Base-by-base conservation (phyloP, 768 basidiomycete species). In the Pluteus cervinus region DNA sequence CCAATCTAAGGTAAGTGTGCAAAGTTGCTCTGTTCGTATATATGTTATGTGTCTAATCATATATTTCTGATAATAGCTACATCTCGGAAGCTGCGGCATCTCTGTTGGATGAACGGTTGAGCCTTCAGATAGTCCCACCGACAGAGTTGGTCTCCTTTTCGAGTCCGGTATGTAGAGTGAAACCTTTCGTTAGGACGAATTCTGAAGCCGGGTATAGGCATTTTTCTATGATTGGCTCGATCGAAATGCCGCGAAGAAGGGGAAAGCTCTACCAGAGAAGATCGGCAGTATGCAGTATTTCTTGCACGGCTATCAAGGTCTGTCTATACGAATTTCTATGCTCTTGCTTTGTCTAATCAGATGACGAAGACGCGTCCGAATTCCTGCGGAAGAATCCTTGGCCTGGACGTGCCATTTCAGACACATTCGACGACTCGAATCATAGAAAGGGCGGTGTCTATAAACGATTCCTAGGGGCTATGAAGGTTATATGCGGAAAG, bases 221-320 rank as follows among this genome's bases (percentile, higher is more conserved):
- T 94, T 94, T 60, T 94, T 86, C 58, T 94, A 93, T 48, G 86
- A 90, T 51, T 93, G 88, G 88, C 63, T 90, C 20, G 90, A 93
- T 49, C 69, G 88, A 41, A 86, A 64, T 52, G 85, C 76, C 4
- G 73, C 73, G 7, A 91, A 88, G 62, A 89, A 91, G 49, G 86
- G 85, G 5, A 88, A 89, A 51, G 70, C 73, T 1, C 57, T 92
- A 14, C 87, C 87, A 16, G 86, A 86, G 42, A 94, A 94, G 62
- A 81, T 91, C 34, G 91, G 91, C 6, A 87, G 84, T 49, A 81
- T 91, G 77, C 91, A 94, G 51, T 80, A 77, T 38, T 93, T 94
- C 60, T 61, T 92, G 51, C 76, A 87, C 46, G 89, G 90, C 10
- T 93, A 71, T 51, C 74, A 78, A 62, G 87, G 87, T 77, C 48